These are phyloP conservation scores for Camillea tinctor DNA, from an alignment of 2,329 filamentous ascomycete genomes.

Conservation along the genomic window DNA sequence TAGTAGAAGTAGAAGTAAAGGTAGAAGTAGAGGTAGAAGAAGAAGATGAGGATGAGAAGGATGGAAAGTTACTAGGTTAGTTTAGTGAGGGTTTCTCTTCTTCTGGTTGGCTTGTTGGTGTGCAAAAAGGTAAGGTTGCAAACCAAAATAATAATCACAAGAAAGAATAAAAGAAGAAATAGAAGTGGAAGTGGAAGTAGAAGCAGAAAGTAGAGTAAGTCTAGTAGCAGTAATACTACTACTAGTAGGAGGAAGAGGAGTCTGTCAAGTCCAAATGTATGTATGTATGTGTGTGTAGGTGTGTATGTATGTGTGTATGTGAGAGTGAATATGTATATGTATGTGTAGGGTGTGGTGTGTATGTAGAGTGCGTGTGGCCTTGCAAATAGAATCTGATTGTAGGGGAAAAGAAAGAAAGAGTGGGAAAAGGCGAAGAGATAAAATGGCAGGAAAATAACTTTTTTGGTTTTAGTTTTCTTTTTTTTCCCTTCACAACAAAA, in stretches of 20 bases:
- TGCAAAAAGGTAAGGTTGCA: not conserved
- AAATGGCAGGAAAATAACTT: conserved; percentile 1
- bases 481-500: too few species aligned
- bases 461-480: too few species aligned
- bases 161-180: conserved; percentile 1
- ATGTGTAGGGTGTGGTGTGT: not conserved
- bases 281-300: not conserved
- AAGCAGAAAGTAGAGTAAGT: conserved; percentile 3
- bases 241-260: too few species aligned
- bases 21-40: not conserved
- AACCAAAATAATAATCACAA: not conserved
- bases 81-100: too few species aligned
- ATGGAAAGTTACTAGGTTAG: too few species aligned
- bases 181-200: conserved; percentile 1
- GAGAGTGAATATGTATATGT: not conserved
- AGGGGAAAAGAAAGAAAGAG: not conserved
- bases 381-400: not conserved
- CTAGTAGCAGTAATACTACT: not conserved
- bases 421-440: not conserved
- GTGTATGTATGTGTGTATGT: not conserved
- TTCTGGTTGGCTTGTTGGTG: conserved; percentile 10
- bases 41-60: too few species aligned
- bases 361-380: not conserved
- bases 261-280: not conserved
- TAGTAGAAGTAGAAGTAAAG: too few species aligned